Evolutionary conservation across 2,329 filamentous ascomycete genomes (phyloP).

Genomic region (Mollisia scopiformis): DNA sequence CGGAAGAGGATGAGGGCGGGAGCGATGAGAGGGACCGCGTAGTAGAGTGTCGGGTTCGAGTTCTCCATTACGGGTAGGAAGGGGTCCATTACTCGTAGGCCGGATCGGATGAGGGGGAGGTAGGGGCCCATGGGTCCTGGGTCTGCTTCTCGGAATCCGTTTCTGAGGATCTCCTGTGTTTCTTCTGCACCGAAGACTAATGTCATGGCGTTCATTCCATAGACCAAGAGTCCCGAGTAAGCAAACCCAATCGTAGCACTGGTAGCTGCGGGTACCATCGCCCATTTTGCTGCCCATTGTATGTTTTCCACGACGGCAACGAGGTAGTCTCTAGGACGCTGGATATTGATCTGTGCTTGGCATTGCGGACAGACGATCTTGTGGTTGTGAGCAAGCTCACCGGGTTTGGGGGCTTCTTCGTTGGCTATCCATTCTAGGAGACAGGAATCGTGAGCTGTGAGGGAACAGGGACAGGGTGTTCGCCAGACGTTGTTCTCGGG

Average conservation of each 20-base stretch:
- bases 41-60: constrained; percentile 15
- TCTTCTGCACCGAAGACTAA: constrained; percentile 68
- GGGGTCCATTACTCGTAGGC: not conserved
- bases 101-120: not conserved
- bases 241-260: constrained; percentile 43
- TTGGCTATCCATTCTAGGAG: constrained; percentile 94
- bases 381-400: constrained; percentile 52
- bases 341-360: constrained; percentile 77
- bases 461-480: constrained; percentile 85
- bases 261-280: constrained; percentile 33
- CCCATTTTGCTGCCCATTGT: constrained; percentile 21
- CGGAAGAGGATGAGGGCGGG: constrained; percentile 69
- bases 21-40: constrained; percentile 64
- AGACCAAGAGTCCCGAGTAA: constrained; percentile 54
- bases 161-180: constrained; percentile 39
- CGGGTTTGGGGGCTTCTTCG: constrained; percentile 67
- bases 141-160: not conserved
- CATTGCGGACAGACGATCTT: constrained; percentile 87
- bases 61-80: not conserved
- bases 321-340: constrained; percentile 73
- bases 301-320: constrained; percentile 46
- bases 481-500: constrained; percentile 66
- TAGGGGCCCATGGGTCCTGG: not conserved
- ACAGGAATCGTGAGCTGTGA: constrained; percentile 89
- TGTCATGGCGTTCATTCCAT: constrained; percentile 66